Evolutionary conservation across 139 green algal genomes (phyloP).

Genomic region (Closterium sp.): DNA sequence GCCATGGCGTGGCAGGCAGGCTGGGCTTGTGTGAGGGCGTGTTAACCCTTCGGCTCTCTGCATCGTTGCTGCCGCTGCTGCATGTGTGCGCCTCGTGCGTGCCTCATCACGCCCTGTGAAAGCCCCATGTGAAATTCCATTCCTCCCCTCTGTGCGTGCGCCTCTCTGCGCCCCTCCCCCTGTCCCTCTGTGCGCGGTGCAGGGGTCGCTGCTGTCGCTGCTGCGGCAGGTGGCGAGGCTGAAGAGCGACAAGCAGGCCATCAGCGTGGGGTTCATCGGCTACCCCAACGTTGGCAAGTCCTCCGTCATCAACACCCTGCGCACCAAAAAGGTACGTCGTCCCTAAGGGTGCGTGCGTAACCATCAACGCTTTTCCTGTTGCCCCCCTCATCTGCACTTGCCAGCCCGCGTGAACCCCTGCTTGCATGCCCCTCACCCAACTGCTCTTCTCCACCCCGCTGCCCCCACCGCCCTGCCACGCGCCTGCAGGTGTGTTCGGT

Average conservation of each 20-base stretch:
- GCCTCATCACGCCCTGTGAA: background rate
- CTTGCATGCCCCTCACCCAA: background rate
- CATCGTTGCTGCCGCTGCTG: no score
- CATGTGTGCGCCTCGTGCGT: no score
- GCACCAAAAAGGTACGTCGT: slow-evolving; percentile 75
- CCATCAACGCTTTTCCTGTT: background rate
- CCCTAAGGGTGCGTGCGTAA: no score
- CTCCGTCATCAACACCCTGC: slow-evolving; percentile 97
- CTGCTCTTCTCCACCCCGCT: no score
- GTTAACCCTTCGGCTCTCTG: no score
- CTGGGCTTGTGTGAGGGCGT: no score
- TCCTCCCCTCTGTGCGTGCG: background rate
- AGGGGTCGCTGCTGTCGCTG: slow-evolving; percentile 76
- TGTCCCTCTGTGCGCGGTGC: background rate
- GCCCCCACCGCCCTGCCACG: no score
- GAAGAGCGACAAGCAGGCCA: slow-evolving; percentile 88
- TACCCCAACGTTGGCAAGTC: slow-evolving; percentile 99
- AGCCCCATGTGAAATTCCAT: background rate
- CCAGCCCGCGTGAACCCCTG: background rate
- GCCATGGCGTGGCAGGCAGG: no score
- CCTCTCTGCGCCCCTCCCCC: background rate
- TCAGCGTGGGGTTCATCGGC: slow-evolving; percentile 94
- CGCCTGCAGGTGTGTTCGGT: slow-evolving; percentile 81
- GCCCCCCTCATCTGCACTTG: no score
- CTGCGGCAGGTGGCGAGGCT: slow-evolving; percentile 86